Conservation (phyloP, 345 rosid species). For the Brassica rapa region DNA sequence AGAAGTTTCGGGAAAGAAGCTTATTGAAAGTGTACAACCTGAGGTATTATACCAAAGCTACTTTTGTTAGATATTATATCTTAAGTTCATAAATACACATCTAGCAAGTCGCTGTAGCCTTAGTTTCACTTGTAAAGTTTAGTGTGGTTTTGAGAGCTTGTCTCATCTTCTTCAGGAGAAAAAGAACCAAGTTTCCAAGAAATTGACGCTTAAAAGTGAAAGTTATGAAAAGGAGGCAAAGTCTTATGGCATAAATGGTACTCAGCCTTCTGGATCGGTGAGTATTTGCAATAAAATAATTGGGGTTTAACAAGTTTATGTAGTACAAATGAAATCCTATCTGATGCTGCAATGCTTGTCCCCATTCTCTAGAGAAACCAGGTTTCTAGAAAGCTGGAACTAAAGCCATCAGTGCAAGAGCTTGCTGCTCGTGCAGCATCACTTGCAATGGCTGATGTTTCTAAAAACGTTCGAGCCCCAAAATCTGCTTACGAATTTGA, state of each 20-base stretch:
- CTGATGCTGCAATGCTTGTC: constrained; percentile 4
- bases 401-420: constrained; percentile 69
- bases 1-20: constrained; percentile 39
- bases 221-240: constrained; percentile 28
- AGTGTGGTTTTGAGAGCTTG: constrained; percentile 1
- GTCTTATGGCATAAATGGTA: constrained; percentile 31
- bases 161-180: constrained; percentile 45
- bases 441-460: constrained; percentile 71
- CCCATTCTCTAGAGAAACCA: constrained; percentile 45
- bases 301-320: not conserved
- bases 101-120: not conserved
- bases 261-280: constrained; percentile 38
- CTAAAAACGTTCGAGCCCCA: constrained; percentile 66
- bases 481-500: constrained; percentile 86
- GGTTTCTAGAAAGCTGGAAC: constrained; percentile 44
- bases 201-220: constrained; percentile 39
- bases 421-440: constrained; percentile 87
- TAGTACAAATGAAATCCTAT: not conserved
- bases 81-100: not conserved
- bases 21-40: constrained; percentile 44
- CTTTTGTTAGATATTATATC: not conserved
- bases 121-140: not conserved
- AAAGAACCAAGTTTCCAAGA: constrained; percentile 36
- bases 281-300: constrained; percentile 5
- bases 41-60: constrained; percentile 47